Percentiles rank a stretch among this genome's conserved stretches.
Evolutionary conservation across 352 stramenopile genomes (phyloP).

Genomic region (Albugo candida): DNA sequence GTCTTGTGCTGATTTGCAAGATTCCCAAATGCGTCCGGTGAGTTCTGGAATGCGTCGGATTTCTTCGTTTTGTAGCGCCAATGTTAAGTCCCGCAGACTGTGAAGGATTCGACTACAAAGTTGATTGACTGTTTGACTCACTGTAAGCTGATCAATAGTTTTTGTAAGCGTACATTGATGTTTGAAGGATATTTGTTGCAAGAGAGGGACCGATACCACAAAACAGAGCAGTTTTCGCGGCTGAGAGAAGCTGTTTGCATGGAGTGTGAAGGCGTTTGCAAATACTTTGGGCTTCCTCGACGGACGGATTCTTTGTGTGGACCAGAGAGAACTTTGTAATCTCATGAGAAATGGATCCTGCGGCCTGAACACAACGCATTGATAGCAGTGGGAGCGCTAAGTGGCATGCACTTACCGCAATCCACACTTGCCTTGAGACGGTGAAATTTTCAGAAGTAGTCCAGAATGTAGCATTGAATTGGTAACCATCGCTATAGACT

Average conservation of each 20-base stretch:
- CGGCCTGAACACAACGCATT: slow-evolving; percentile 15
- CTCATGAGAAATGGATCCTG: slow-evolving; percentile 43
- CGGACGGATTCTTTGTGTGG: slow-evolving; percentile 50
- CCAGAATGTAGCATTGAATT: neutral
- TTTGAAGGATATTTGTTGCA: slow-evolving; percentile 41
- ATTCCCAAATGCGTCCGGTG: slow-evolving; percentile 70
- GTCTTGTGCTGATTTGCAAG: slow-evolving; percentile 23
- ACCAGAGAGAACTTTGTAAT: slow-evolving; percentile 81
- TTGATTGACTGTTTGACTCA: neutral
- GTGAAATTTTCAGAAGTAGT: too few species aligned
- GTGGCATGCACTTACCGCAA: too few species aligned
- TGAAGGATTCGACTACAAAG: slow-evolving; percentile 42
- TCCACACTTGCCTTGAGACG: too few species aligned
- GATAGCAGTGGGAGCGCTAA: too few species aligned
- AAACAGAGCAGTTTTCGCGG: slow-evolving; percentile 60
- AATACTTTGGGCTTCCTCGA: slow-evolving; percentile 51
- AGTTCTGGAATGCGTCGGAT: slow-evolving; percentile 38
- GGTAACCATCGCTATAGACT: neutral
- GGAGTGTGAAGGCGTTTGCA: slow-evolving; percentile 57
- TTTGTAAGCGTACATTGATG: slow-evolving; percentile 26
- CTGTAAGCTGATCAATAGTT: neutral
- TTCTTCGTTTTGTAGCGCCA: slow-evolving; percentile 23
- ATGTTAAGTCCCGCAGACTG: slow-evolving; percentile 35
- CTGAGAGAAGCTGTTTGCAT: slow-evolving; percentile 55
- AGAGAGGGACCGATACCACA: slow-evolving; percentile 57